A percentile compares a stretch with the other conserved stretches of the same genome.
These are phyloP conservation scores for Carex pumila DNA, from an alignment of 176 grass and related monocot genomes.

Conservation along the genomic window DNA sequence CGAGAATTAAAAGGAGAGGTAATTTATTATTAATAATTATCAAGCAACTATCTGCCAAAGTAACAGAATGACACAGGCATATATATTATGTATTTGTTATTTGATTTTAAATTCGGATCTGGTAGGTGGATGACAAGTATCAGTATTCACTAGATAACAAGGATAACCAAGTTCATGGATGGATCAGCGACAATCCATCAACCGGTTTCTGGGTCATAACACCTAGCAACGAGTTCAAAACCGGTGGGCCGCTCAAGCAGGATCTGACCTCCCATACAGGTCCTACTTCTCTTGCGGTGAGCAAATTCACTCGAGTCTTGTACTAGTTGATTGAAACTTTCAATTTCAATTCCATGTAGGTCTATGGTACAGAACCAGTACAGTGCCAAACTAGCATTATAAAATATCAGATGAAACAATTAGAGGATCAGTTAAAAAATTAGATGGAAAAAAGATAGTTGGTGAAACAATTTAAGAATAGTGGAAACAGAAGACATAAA, in stretches of 20 bases:
- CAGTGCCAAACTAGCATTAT: not conserved
- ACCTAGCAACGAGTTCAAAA: conserved; percentile 66
- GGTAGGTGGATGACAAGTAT: conserved; percentile 94
- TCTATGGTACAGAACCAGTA: not conserved
- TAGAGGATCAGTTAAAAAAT: not conserved
- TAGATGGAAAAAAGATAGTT: too few relatives aligned
- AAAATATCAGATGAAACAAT: not conserved
- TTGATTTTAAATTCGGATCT: not conserved
- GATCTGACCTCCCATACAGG: conserved; percentile 84
- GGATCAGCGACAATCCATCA: conserved; percentile 34
- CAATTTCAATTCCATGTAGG: not conserved
- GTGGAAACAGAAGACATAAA: not conserved
- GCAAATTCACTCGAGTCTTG: not conserved
- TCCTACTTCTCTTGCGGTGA: conserved; percentile 48
- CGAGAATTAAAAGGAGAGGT: conserved; percentile 55
- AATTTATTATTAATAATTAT: not conserved
- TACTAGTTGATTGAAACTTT: not conserved
- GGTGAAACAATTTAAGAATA: not conserved
- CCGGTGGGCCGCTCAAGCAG: conserved; percentile 48
- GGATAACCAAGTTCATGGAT: conserved; percentile 55
- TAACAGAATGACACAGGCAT: not conserved
- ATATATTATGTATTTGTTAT: not conserved
- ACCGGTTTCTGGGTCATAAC: conserved; percentile 80
- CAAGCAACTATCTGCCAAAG: not conserved
- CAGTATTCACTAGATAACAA: conserved; percentile 48